Percentiles rank a stretch among this genome's conserved stretches.
Conservation (phyloP, 106 monocot species). For the Gastrodia elata region DNA sequence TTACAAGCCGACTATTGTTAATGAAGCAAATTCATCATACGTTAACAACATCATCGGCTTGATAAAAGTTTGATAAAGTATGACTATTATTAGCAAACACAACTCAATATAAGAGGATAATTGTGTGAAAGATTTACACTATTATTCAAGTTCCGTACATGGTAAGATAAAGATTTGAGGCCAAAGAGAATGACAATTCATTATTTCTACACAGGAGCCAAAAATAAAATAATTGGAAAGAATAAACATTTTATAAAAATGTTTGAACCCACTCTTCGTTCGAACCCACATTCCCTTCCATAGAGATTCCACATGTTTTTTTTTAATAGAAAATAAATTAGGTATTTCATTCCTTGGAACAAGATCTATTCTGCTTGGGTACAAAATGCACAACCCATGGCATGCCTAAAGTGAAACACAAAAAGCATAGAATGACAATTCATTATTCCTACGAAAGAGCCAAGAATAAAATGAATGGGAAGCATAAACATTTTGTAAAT, state of each 20-base stretch:
- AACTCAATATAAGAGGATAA: too few species aligned
- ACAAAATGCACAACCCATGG: slow-evolving; percentile 71
- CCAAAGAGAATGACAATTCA: background rate
- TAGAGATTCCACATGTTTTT: slow-evolving; percentile 35
- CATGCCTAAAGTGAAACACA: too few species aligned
- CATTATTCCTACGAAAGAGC: too few species aligned
- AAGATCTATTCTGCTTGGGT: slow-evolving; percentile 34
- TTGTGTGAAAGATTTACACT: background rate
- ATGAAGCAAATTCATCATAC: background rate
- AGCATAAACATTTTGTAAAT: background rate
- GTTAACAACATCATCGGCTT: background rate
- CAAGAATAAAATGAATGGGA: background rate
- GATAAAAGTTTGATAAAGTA: background rate
- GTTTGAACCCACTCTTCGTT: slow-evolving; percentile 76
- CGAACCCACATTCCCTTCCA: slow-evolving; percentile 83
- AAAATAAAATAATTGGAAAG: too few species aligned
- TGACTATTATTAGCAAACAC: background rate
- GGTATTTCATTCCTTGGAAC: slow-evolving; percentile 64
- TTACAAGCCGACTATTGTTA: background rate
- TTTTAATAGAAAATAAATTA: slow-evolving; percentile 42
- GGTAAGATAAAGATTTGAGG: background rate
- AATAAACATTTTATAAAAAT: too few species aligned
- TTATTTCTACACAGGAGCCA: background rate
- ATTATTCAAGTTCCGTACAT: background rate
- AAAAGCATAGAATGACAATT: too few species aligned